Evolutionary conservation across 169 alveolate genomes (phyloP).

Genomic region (Ichthyophthirius multifiliis): DNA sequence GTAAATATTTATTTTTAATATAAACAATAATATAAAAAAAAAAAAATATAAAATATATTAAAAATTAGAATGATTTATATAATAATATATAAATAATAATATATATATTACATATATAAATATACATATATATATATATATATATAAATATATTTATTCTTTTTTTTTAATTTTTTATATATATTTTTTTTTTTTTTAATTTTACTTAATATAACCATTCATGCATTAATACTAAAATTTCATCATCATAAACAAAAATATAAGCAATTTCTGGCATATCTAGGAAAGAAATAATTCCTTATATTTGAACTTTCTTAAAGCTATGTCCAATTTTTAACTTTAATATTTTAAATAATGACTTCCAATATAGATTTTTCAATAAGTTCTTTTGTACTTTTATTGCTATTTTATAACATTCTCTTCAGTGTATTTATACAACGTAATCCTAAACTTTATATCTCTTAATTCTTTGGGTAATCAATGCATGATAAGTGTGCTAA

Average conservation of each 20-base stretch:
- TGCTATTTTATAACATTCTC: neutral
- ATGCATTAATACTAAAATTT: neutral
- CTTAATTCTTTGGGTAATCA: neutral
- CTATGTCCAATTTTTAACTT: neutral
- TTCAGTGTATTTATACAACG: neutral
- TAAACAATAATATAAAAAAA: too few species aligned
- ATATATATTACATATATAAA: neutral
- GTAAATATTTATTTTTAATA: too few species aligned
- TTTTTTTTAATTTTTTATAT: neutral
- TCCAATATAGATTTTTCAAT: neutral
- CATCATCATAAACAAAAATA: neutral
- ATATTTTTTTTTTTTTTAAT: neutral
- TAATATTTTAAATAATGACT: neutral
- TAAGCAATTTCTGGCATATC: neutral
- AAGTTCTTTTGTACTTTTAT: neutral
- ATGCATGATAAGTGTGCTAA: neutral
- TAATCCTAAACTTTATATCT: neutral
- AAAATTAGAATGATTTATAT: too few species aligned
- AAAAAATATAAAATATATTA: too few species aligned
- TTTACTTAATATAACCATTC: neutral
- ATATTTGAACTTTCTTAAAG: neutral
- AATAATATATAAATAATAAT: too few species aligned
- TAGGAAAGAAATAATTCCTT: neutral
- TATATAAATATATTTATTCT: neutral
- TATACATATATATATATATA: neutral